A percentile compares a stretch with the other conserved stretches of the same genome.
Evolutionary conservation across 1,139 yeast genomes (phyloP).

Genomic region (Schizosaccharomyces versatilis): DNA sequence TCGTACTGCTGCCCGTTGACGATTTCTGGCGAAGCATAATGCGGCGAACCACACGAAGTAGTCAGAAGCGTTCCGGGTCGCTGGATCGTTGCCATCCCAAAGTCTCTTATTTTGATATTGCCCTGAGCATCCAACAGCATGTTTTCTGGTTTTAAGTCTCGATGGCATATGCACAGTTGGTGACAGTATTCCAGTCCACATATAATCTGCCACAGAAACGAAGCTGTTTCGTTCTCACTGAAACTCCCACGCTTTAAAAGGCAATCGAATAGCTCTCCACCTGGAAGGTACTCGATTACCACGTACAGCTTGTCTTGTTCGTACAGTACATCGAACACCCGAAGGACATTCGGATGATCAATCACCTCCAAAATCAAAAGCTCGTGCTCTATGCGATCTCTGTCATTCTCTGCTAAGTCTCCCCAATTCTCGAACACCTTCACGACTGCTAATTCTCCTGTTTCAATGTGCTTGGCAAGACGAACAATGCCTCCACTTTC

Average conservation of each 20-base stretch:
- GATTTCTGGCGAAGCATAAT: slow-evolving; percentile 93
- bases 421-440: slow-evolving; percentile 21
- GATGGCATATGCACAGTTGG: slow-evolving; percentile 74
- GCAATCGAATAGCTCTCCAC: slow-evolving; percentile 88
- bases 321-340: slow-evolving; percentile 96
- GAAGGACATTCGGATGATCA: slow-evolving; percentile 83
- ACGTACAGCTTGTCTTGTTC: slow-evolving; percentile 65
- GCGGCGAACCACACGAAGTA: slow-evolving; percentile 96
- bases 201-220: slow-evolving; percentile 78
- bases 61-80: slow-evolving; percentile 64
- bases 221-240: slow-evolving; percentile 73
- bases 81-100: slow-evolving; percentile 98
- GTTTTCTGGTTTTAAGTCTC: slow-evolving; percentile 92
- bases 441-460: slow-evolving; percentile 86
- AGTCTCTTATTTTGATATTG: slow-evolving; percentile 93
- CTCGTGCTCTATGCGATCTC: slow-evolving; percentile 54
- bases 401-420: background rate
- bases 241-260: slow-evolving; percentile 70
- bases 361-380: slow-evolving; percentile 78
- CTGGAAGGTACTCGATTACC: slow-evolving; percentile 86
- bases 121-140: slow-evolving; percentile 63
- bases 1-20: slow-evolving; percentile 87
- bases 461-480: slow-evolving; percentile 61
- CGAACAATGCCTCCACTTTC: slow-evolving; percentile 84
- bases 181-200: slow-evolving; percentile 86